Conservation (phyloP, 306 rosid genomes). For the Cicer bijugum region DNA sequence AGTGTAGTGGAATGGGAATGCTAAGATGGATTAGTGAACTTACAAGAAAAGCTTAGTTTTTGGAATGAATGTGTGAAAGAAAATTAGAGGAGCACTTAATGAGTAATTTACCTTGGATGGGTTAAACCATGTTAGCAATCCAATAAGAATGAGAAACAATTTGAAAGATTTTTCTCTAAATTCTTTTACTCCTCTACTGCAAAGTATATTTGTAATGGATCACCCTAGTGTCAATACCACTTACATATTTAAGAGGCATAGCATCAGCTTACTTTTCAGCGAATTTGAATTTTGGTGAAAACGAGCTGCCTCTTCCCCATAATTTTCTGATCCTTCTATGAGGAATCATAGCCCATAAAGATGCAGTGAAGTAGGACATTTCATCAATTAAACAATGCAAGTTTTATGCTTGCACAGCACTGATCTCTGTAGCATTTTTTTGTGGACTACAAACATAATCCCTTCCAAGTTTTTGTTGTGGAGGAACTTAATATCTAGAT, state of each 20-base stretch:
- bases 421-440: slow-evolving; percentile 7
- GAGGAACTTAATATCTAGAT: slow-evolving; percentile 15
- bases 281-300: not conserved
- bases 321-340: slow-evolving; percentile 11
- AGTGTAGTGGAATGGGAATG: slow-evolving; percentile 1
- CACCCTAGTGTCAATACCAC: not conserved
- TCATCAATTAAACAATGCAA: slow-evolving; percentile 28
- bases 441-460: not conserved
- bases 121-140: slow-evolving; percentile 15
- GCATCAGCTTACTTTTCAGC: not conserved
- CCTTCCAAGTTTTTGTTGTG: not conserved
- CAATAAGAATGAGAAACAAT: not conserved
- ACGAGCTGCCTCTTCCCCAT: not conserved
- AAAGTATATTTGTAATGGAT: slow-evolving; percentile 1
- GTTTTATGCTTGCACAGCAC: slow-evolving; percentile 1
- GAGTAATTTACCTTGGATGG: not conserved
- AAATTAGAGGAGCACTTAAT: not conserved
- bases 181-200: slow-evolving; percentile 14
- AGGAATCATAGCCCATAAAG: slow-evolving; percentile 20
- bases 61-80: not conserved
- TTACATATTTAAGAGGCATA: not conserved
- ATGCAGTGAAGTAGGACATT: not conserved
- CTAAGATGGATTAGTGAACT: slow-evolving; percentile 24
- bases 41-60: not conserved
- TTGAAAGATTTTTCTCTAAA: not conserved